Evolutionary conservation across 768 basidiomycete genomes (phyloP).

Genomic region (Leccinum disarticulatum): DNA sequence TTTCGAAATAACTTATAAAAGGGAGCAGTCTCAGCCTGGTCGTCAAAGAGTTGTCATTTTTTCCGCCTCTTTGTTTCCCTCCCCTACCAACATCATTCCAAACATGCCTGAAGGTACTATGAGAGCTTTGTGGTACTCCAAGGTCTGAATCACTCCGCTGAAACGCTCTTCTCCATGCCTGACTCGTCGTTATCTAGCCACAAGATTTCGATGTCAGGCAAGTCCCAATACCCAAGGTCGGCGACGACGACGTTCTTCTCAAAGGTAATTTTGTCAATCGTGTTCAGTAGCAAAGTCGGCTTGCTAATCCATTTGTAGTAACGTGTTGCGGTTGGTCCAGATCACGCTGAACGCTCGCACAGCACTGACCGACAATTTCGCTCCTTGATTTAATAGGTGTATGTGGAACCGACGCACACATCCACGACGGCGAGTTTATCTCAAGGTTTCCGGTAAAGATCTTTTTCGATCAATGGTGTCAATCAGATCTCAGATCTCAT

Average conservation of each 20-base stretch:
- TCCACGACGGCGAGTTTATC: conserved; percentile 66
- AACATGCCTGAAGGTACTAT: conserved; percentile 62
- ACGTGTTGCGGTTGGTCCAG: conserved; percentile 41
- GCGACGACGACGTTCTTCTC: conserved; percentile 71
- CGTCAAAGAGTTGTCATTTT: not conserved
- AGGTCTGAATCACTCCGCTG: conserved; percentile 38
- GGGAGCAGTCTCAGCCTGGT: not conserved
- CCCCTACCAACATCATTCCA: not conserved
- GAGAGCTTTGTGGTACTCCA: conserved; percentile 74
- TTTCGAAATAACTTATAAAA: conserved; percentile 23
- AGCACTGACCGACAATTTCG: conserved; percentile 1
- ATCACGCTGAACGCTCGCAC: not conserved
- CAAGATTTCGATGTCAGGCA: conserved; percentile 63
- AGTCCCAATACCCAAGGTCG: conserved; percentile 64
- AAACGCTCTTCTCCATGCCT: not conserved
- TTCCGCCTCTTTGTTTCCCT: conserved; percentile 7
- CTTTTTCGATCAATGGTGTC: conserved; percentile 19
- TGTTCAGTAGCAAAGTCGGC: not conserved
- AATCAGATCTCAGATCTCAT: conserved; percentile 17
- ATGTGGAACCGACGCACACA: conserved; percentile 63
- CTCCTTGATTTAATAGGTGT: conserved; percentile 39
- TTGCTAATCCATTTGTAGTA: conserved; percentile 30
- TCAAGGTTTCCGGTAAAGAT: conserved; percentile 52
- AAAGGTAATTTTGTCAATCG: conserved; percentile 48
- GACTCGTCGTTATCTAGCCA: conserved; percentile 43